phyloP scores from a whole-genome alignment of 805 yeast genomes.

The Komagataella phaffii region DNA sequence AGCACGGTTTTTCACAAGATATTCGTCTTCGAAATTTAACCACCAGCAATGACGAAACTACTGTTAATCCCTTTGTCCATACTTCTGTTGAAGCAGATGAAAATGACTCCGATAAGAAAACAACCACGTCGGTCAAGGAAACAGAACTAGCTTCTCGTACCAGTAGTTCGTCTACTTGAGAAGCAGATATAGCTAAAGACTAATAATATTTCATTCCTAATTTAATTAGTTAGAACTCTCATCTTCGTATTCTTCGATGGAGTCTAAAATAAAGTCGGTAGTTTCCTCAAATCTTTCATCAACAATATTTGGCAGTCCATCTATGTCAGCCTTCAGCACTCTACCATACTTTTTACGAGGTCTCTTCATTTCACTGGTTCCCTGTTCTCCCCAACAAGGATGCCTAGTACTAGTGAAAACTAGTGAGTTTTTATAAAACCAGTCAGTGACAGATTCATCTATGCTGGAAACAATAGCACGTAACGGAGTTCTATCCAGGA shows the following conservation, averaged over 20 bases:
- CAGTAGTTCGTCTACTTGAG: background rate
- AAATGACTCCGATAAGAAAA: background rate
- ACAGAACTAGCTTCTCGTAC: background rate
- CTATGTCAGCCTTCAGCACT: conserved; percentile 60
- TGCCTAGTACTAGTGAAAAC: conserved; percentile 67
- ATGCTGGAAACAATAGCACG: conserved; percentile 74
- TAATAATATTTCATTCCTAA: background rate
- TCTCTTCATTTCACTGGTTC: conserved; percentile 30
- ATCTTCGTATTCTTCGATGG: conserved; percentile 55
- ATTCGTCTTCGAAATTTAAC: background rate
- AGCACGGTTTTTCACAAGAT: background rate
- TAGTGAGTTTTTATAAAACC: conserved; percentile 82
- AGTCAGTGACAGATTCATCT: conserved; percentile 82
- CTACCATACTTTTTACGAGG: conserved; percentile 90
- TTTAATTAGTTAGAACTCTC: conserved; percentile 5
- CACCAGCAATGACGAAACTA: background rate
- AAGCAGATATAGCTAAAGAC: background rate
- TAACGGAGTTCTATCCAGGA: conserved; percentile 54
- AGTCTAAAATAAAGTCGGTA: conserved; percentile 69
- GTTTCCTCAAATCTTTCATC: conserved; percentile 80
- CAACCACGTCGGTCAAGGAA: background rate
- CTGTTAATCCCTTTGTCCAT: background rate
- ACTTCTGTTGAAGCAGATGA: background rate
- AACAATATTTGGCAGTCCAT: conserved; percentile 63
- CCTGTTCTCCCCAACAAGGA: conserved; percentile 58